A percentile compares a stretch with the other conserved stretches of the same genome.
phyloP scores from a whole-genome alignment of 78 protist genomes.

The Dictyostelium purpureum region DNA sequence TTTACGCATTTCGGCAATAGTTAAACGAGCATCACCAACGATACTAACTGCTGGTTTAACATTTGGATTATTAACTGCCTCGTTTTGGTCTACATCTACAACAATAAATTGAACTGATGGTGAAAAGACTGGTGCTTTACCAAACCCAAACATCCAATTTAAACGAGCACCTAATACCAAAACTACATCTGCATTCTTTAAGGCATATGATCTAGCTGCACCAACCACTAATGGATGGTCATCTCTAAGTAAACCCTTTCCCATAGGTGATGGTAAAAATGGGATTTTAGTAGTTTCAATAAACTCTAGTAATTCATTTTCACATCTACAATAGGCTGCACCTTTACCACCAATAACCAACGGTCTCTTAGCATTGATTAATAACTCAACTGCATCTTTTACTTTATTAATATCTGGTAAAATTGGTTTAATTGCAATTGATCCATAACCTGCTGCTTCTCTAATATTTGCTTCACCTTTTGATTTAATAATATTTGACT shows the following conservation, averaged over 20 bases:
- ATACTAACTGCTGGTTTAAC: neutral
- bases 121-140: constrained; percentile 38
- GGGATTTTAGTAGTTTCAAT: constrained; percentile 59
- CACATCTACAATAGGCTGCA: constrained; percentile 68
- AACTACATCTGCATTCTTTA: constrained; percentile 63
- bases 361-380: constrained; percentile 43
- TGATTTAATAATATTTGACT: neutral
- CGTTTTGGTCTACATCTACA: constrained; percentile 34
- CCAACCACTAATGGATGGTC: constrained; percentile 51
- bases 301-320: constrained; percentile 17
- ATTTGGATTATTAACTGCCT: neutral
- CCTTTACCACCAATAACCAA: constrained; percentile 83
- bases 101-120: constrained; percentile 49
- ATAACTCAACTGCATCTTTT: neutral
- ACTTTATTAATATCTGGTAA: neutral
- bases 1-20: constrained; percentile 11
- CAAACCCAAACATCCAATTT: constrained; percentile 83
- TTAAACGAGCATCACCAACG: constrained; percentile 23
- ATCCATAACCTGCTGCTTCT: constrained; percentile 3
- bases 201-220: constrained; percentile 74
- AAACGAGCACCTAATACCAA: constrained; percentile 81
- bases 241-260: constrained; percentile 81
- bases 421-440: neutral
- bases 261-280: constrained; percentile 85
- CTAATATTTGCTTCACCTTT: neutral